A percentile compares a stretch with the other conserved stretches of the same genome.
phyloP scores from a whole-genome alignment of 2,329 filamentous ascomycete genomes.

The Lasiodiplodia gonubiensis region DNA sequence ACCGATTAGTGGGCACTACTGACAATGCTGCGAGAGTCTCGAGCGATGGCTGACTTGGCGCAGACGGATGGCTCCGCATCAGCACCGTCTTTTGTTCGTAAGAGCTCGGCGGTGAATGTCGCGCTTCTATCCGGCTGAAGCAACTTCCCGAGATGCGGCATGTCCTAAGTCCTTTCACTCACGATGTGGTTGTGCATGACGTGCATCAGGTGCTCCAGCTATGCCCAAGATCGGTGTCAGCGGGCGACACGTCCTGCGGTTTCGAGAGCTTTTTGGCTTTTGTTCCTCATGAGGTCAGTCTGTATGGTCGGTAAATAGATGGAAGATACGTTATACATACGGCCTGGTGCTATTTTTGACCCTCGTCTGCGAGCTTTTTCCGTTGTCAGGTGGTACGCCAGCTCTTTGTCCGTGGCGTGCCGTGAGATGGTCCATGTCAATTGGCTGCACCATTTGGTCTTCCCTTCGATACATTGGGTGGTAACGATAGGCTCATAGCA shows the following conservation, averaged over 20 bases:
- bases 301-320: not conserved
- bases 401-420: constrained; percentile 33
- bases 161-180: constrained; percentile 41
- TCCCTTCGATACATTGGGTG: constrained; percentile 21
- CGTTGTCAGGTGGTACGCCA: constrained; percentile 33
- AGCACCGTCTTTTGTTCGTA: constrained; percentile 42
- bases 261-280: constrained; percentile 39
- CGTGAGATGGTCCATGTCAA: constrained; percentile 31
- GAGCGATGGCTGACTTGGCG: constrained; percentile 59
- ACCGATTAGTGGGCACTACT: constrained; percentile 62
- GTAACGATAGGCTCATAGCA: not conserved
- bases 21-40: constrained; percentile 62
- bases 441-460: constrained; percentile 32
- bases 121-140: constrained; percentile 37
- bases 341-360: constrained; percentile 31
- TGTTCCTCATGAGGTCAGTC: not conserved
- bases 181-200: constrained; percentile 39
- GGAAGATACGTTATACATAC: constrained; percentile 8
- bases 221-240: constrained; percentile 35
- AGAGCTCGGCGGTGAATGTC: constrained; percentile 39
- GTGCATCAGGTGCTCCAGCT: constrained; percentile 37
- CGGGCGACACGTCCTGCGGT: constrained; percentile 39
- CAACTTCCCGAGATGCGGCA: constrained; percentile 39
- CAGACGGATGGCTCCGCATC: constrained; percentile 40
- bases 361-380: constrained; percentile 29